Evolutionary conservation across 768 basidiomycete genomes (phyloP).

Genomic region (Russula ochroleuca): DNA sequence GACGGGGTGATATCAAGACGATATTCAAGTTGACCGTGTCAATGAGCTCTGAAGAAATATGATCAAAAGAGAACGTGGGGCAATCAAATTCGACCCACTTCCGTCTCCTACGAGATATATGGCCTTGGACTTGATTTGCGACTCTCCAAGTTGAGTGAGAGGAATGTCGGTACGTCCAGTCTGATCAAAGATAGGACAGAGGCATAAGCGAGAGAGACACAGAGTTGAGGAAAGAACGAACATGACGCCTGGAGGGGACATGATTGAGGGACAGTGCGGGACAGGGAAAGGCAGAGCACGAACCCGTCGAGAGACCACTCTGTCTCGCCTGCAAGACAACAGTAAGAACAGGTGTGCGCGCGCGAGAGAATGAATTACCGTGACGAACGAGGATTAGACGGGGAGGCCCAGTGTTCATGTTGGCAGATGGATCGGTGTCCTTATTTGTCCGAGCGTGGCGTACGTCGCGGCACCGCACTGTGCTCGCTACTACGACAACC

Average conservation of each 20-base stretch:
- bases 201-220: conserved; percentile 7
- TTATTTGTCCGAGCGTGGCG: conserved; percentile 27
- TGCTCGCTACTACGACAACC: conserved; percentile 10
- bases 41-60: conserved; percentile 51
- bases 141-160: conserved; percentile 70
- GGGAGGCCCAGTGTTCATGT: conserved; percentile 34
- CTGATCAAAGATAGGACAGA: conserved; percentile 46
- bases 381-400: conserved; percentile 54
- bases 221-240: conserved; percentile 33
- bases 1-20: conserved; percentile 81
- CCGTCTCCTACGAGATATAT: conserved; percentile 66
- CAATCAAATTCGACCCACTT: conserved; percentile 47
- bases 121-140: conserved; percentile 63
- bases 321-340: conserved; percentile 64
- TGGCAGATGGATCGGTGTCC: neutral
- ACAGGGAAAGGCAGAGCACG: conserved; percentile 30
- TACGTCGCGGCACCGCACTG: conserved; percentile 10
- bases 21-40: conserved; percentile 75
- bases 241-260: conserved; percentile 51
- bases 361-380: conserved; percentile 32
- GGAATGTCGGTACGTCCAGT: conserved; percentile 88
- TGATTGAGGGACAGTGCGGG: conserved; percentile 12
- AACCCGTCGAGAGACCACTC: conserved; percentile 90
- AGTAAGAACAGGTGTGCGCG: neutral
- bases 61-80: neutral